Evolutionary conservation across 164 flowering plant species (phyloP).

Genomic region (Hamamelis virginiana): DNA sequence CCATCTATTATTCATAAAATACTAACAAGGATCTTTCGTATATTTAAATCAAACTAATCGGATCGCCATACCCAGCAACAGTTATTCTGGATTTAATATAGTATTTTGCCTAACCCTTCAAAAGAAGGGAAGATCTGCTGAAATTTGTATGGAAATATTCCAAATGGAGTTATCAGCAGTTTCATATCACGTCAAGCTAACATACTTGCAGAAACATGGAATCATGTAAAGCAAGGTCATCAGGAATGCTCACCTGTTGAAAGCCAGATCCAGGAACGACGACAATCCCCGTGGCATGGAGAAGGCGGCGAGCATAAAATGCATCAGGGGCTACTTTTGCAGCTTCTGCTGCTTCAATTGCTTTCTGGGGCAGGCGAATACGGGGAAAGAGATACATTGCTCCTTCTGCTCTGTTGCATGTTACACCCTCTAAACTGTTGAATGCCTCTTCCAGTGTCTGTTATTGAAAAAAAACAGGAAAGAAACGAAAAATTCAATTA

Average conservation of each 20-base stretch:
- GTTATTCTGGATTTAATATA: too few relatives aligned
- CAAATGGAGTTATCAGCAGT: too few relatives aligned
- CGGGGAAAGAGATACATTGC: slow-evolving; percentile 98
- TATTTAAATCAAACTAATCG: too few relatives aligned
- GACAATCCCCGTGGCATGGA: slow-evolving; percentile 90
- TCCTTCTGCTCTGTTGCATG: slow-evolving; percentile 97
- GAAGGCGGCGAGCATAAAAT: slow-evolving; percentile 77
- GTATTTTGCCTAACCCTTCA: too few relatives aligned
- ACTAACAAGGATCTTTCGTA: too few relatives aligned
- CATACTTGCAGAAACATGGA: background rate
- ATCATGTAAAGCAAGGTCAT: background rate
- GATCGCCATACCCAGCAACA: too few relatives aligned
- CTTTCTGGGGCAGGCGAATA: slow-evolving; percentile 67
- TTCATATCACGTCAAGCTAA: background rate
- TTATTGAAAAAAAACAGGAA: background rate
- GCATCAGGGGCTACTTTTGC: slow-evolving; percentile 83
- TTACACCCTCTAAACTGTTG: slow-evolving; percentile 83
- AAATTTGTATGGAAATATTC: too few relatives aligned
- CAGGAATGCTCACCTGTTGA: slow-evolving; percentile 63
- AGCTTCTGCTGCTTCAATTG: slow-evolving; percentile 81
- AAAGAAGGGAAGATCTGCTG: too few relatives aligned
- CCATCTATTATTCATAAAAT: too few relatives aligned
- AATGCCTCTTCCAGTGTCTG: slow-evolving; percentile 85
- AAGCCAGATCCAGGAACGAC: slow-evolving; percentile 99
- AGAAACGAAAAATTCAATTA: background rate